phyloP scores from a whole-genome alignment of 2,329 filamentous ascomycete species.

The Penicillium freii region DNA sequence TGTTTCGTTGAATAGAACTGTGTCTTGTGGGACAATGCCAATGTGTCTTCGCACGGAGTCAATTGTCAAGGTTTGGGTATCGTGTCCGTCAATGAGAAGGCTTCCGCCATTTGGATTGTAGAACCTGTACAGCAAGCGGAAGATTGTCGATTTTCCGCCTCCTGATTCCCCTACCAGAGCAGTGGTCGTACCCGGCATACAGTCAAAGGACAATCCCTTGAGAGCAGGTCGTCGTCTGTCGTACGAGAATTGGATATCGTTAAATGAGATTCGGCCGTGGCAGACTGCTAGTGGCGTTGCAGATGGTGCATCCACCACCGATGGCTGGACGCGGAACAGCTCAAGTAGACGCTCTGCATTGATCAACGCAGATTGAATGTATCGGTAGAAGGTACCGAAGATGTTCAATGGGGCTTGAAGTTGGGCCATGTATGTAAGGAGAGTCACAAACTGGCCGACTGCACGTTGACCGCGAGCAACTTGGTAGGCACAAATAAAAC shows the following conservation, averaged over 20 bases:
- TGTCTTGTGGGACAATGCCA: constrained; percentile 85
- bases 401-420: constrained; percentile 69
- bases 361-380: constrained; percentile 49
- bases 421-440: constrained; percentile 73
- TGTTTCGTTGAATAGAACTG: constrained; percentile 78
- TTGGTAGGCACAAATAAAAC: constrained; percentile 68
- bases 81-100: constrained; percentile 69
- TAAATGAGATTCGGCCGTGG: constrained; percentile 56
- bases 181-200: constrained; percentile 54
- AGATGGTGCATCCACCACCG: constrained; percentile 50
- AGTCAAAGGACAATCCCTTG: constrained; percentile 53
- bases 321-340: constrained; percentile 59
- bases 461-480: constrained; percentile 58
- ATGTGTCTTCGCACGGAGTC: constrained; percentile 78
- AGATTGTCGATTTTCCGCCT: constrained; percentile 62
- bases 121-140: constrained; percentile 41
- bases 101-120: constrained; percentile 35
- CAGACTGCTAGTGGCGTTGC: constrained; percentile 52
- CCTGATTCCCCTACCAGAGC: constrained; percentile 78
- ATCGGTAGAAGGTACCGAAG: constrained; percentile 59
- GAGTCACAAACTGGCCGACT: constrained; percentile 67
- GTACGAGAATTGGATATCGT: constrained; percentile 58
- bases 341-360: constrained; percentile 51
- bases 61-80: constrained; percentile 77
- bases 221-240: constrained; percentile 55